Evolutionary conservation across 495 filamentous ascomycete species (phyloP).

Genomic region (Penicillium verhagenii): DNA sequence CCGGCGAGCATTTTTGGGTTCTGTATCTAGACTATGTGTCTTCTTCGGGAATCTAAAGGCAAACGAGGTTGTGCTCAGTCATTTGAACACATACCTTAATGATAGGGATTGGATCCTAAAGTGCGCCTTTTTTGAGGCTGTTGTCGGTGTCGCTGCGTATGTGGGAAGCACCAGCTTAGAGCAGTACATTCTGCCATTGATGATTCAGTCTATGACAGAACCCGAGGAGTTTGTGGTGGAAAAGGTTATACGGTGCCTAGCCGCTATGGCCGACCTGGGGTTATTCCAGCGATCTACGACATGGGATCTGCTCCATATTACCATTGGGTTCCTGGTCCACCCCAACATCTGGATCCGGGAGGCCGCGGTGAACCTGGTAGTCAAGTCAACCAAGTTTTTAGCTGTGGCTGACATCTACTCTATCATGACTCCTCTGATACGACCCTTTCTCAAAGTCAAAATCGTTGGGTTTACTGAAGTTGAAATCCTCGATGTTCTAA

Average conservation of each 20-base stretch:
- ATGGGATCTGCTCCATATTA: constrained; percentile 81
- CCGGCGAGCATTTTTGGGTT: constrained; percentile 87
- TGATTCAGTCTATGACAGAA: constrained; percentile 96
- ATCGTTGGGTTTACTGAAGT: constrained; percentile 66
- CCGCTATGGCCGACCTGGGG: constrained; percentile 85
- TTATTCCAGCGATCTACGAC: constrained; percentile 79
- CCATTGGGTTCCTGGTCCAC: constrained; percentile 83
- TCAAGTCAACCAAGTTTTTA: constrained; percentile 72
- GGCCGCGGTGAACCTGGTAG: constrained; percentile 78
- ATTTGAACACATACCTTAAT: constrained; percentile 97
- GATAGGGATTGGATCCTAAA: constrained; percentile 96
- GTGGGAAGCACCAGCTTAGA: constrained; percentile 84
- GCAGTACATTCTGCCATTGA: constrained; percentile 92
- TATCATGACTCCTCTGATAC: constrained; percentile 74
- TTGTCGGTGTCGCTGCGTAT: constrained; percentile 89
- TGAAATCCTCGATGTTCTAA: constrained; percentile 76
- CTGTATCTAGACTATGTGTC: constrained; percentile 87
- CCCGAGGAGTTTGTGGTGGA: constrained; percentile 95
- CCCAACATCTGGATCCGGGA: constrained; percentile 95
- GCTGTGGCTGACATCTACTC: constrained; percentile 79
- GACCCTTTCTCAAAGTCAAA: constrained; percentile 74
- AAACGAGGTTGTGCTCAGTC: constrained; percentile 91
- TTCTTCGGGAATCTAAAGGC: constrained; percentile 89
- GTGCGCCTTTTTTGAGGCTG: constrained; percentile 93
- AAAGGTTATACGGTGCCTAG: constrained; percentile 81